phyloP scores from a whole-genome alignment of 495 filamentous ascomycete genomes.

The Staphylotrichum longicolle region DNA sequence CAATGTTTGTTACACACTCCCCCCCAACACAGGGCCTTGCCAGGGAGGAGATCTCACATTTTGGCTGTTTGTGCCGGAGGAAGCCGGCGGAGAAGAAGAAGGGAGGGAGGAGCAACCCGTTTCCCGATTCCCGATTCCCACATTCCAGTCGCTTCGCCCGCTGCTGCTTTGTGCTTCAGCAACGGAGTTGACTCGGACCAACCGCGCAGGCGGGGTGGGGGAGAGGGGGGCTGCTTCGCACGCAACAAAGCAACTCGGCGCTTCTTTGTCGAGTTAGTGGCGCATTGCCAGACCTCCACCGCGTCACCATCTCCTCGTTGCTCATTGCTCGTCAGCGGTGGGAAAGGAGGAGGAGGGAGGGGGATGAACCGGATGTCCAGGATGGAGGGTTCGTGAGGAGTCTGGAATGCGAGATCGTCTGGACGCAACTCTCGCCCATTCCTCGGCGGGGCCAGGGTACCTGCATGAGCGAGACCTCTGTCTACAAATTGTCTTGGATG shows the following conservation, averaged over 20 bases:
- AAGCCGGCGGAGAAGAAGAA: not conserved
- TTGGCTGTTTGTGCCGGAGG: not conserved
- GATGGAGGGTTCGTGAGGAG: constrained; percentile 3
- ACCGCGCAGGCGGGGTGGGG: not conserved
- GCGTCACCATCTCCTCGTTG: not conserved
- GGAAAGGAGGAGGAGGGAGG: not conserved
- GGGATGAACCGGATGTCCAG: not conserved
- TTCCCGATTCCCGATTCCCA: not conserved
- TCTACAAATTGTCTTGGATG: constrained; percentile 36
- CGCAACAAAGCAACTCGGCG: constrained; percentile 12
- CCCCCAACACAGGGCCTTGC: constrained; percentile 7
- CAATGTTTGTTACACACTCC: constrained; percentile 4
- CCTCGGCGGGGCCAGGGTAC: constrained; percentile 16
- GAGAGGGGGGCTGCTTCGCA: not conserved
- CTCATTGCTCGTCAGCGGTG: too few species aligned
- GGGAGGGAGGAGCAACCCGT: too few species aligned
- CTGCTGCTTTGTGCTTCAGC: constrained; percentile 7
- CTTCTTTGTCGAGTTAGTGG: constrained; percentile 15
- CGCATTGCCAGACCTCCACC: constrained; percentile 4
- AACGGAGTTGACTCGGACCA: not conserved
- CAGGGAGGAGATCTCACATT: too few species aligned
- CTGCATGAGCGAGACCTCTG: constrained; percentile 16
- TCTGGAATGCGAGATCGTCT: constrained; percentile 29
- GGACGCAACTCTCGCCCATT: constrained; percentile 21
- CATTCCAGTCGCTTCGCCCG: constrained; percentile 11